Base-by-base conservation (phyloP, 352 stramenopile genomes). In the Phytopythium montanum region DNA sequence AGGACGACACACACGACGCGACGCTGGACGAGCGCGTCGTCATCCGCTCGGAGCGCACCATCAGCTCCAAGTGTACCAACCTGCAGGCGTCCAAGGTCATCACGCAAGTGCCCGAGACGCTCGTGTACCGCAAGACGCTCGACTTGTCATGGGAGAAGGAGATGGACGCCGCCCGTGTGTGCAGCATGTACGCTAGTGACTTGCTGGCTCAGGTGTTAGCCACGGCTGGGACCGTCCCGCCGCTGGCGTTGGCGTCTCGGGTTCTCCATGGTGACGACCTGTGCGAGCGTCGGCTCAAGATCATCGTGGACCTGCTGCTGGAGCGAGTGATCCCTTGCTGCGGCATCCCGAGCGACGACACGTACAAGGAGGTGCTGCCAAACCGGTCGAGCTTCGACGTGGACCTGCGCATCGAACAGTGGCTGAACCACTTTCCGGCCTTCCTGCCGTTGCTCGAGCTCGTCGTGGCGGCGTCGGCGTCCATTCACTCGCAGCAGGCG, bases 351-450 rank as follows among this genome's bases (percentile, higher is more conserved):
- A 88, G 65, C 58, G 85, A 93, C 60, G 85, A 94, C 4, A 60
- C 79, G 10, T 94, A 94, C 78, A 91, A 93, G 72, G 85, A 94
- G 36, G 70, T 79, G 26, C 61, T 94, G 39, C 85, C 85, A 5
- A 91, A 94, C 61, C 83, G 85, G 12, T 93, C 85, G 7, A 92
- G 76, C 54, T 90, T 88, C 39, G 82, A 94, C 51, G 69, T 93
- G 59, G 85, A 94, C 39, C 50, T 93, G 25, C 79, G 85, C 9
- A 75, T 92, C 7, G 85, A 94, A 65, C 85, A 94, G 61, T 94
- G 83, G 83, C 54, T 94, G 31, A 85, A 91, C 56, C 85, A 92
- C 58, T 94, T 88, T 55, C 85, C 85, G 7, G 73, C 74, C 2
- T 90, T 92, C 56, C 57, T 94, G 2, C 76, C 75, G 38, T 56